These are phyloP conservation scores for Carex parvula DNA, from an alignment of 176 grass and related monocot species.

Conservation along the genomic window DNA sequence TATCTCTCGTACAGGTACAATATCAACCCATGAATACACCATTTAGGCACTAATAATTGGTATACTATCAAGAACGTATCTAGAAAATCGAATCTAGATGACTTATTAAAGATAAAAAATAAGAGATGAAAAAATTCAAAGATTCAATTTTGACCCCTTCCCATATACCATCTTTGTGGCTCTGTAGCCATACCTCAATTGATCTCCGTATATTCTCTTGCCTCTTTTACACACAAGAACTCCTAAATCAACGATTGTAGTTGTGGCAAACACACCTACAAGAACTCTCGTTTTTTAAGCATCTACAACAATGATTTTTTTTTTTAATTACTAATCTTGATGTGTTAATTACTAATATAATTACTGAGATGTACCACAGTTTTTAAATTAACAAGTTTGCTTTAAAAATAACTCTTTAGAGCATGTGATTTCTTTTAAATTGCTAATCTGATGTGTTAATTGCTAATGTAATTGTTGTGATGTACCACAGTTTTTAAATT, in stretches of 20 bases:
- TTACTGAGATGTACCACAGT: too few relatives aligned
- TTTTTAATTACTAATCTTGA: too few relatives aligned
- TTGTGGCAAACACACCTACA: conserved; percentile 42
- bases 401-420: too few relatives aligned
- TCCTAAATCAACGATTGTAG: conserved; percentile 41
- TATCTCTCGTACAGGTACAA: neutral
- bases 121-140: neutral
- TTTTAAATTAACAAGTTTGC: too few relatives aligned
- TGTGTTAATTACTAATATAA: too few relatives aligned
- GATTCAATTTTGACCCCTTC: neutral
- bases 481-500: too few relatives aligned
- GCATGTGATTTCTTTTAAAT: too few relatives aligned
- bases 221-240: conserved; percentile 56
- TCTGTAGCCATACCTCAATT: conserved; percentile 21
- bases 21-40: conserved; percentile 15
- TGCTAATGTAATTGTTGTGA: too few relatives aligned
- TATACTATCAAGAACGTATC: neutral
- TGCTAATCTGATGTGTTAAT: too few relatives aligned
- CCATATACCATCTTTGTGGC: conserved; percentile 59
- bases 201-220: conserved; percentile 68
- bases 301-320: too few relatives aligned
- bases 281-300: conserved; percentile 30
- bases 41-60: neutral
- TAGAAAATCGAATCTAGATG: conserved; percentile 4
- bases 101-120: conserved; percentile 1